These are phyloP conservation scores for Diaporthe sp. DNA, from an alignment of 2,329 filamentous ascomycete species.

Conservation along the genomic window DNA sequence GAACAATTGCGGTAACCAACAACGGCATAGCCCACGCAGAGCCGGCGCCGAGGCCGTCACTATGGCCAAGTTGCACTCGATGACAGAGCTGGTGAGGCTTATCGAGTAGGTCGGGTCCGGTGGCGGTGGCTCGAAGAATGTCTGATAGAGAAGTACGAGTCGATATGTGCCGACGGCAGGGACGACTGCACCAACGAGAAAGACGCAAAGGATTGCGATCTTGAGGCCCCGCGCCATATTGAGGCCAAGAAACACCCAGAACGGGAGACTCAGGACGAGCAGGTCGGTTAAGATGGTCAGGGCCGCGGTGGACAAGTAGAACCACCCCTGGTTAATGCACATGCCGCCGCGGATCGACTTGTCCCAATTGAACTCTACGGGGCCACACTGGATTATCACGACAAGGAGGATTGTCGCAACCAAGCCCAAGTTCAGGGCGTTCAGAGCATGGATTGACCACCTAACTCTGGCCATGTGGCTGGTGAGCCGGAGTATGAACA, in stretches of 20 bases:
- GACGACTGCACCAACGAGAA: slow-evolving; percentile 48
- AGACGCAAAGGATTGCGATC: slow-evolving; percentile 50
- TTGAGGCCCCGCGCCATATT: slow-evolving; percentile 50
- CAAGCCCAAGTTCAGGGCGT: slow-evolving; percentile 49
- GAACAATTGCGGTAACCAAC: slow-evolving; percentile 44
- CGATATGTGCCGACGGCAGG: slow-evolving; percentile 45
- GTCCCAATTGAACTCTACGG: slow-evolving; percentile 61
- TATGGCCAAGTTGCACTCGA: slow-evolving; percentile 47
- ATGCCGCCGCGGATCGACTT: slow-evolving; percentile 53
- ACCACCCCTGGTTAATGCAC: slow-evolving; percentile 44
- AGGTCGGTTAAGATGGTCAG: slow-evolving; percentile 62
- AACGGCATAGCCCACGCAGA: slow-evolving; percentile 44
- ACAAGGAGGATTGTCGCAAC: slow-evolving; percentile 49
- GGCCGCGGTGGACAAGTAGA: slow-evolving; percentile 52
- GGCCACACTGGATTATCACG: slow-evolving; percentile 54
- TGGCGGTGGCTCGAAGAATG: slow-evolving; percentile 43
- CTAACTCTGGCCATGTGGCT: slow-evolving; percentile 48
- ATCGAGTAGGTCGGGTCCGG: slow-evolving; percentile 46
- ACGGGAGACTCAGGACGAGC: slow-evolving; percentile 58
- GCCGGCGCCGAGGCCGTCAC: slow-evolving; percentile 47
- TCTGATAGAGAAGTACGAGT: slow-evolving; percentile 44
- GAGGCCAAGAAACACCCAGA: slow-evolving; percentile 52
- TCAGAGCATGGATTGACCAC: slow-evolving; percentile 48
- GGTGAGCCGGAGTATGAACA: slow-evolving; percentile 51
- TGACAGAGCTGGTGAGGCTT: slow-evolving; percentile 46